A percentile compares a stretch with the other conserved stretches of the same genome.
phyloP scores from a whole-genome alignment of 805 yeast genomes.

The Kluyveromyces nonfermentans region DNA sequence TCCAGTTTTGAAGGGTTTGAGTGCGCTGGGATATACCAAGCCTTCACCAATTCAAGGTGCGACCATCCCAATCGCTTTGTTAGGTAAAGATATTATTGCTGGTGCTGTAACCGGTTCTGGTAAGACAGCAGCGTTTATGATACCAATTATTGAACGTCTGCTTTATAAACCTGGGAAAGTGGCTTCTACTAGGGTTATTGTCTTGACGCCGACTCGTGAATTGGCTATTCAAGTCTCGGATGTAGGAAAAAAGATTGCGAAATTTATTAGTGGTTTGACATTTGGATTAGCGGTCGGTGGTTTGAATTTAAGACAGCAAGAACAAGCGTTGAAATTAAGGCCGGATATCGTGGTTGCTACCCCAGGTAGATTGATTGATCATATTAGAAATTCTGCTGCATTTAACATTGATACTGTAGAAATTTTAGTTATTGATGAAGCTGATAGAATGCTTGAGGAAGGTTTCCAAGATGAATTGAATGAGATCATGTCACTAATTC shows the following conservation, averaged over 20 bases:
- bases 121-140: constrained; percentile 96
- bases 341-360: constrained; percentile 98
- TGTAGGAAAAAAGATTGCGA: constrained; percentile 80
- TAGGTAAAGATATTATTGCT: constrained; percentile 95
- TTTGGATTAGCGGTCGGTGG: constrained; percentile 98
- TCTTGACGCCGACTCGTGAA: constrained; percentile 95
- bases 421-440: constrained; percentile 90
- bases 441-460: constrained; percentile 98
- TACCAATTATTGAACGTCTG: constrained; percentile 89
- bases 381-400: constrained; percentile 87
- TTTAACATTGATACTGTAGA: constrained; percentile 88
- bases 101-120: constrained; percentile 99
- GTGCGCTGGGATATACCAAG: constrained; percentile 68
- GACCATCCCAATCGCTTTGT: constrained; percentile 82
- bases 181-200: constrained; percentile 83
- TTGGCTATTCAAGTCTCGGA: constrained; percentile 93
- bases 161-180: constrained; percentile 79
- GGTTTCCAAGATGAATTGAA: constrained; percentile 94
- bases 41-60: constrained; percentile 95
- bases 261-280: constrained; percentile 63
- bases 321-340: constrained; percentile 80
- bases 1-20: constrained; percentile 77
- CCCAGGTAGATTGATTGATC: constrained; percentile 98
- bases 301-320: constrained; percentile 88
- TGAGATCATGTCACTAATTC: constrained; percentile 79